A percentile compares a stretch with the other conserved stretches of the same genome.
These are phyloP conservation scores for Aspergillus sparsus DNA, from an alignment of 495 filamentous ascomycete genomes.

Conservation along the genomic window DNA sequence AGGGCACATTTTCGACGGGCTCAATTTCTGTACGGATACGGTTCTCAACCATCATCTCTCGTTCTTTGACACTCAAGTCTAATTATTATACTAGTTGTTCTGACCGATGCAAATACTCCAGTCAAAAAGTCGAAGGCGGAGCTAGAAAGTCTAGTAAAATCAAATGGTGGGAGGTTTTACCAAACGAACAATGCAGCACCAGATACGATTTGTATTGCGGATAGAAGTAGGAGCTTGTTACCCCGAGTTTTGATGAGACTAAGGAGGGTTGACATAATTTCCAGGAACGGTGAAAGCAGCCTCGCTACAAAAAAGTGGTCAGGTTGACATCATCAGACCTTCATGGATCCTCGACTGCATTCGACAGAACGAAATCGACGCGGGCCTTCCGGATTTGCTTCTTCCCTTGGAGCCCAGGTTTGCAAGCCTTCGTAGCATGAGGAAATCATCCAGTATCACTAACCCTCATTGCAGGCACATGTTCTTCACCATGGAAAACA, in stretches of 20 bases:
- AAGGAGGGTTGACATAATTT: constrained; percentile 18
- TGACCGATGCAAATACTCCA: constrained; percentile 60
- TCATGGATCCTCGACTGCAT: constrained; percentile 86
- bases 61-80: constrained; percentile 9
- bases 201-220: constrained; percentile 71
- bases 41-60: not conserved
- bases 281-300: constrained; percentile 79
- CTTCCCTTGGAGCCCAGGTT: constrained; percentile 72
- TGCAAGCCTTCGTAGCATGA: constrained; percentile 17
- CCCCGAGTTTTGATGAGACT: not conserved
- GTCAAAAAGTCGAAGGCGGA: constrained; percentile 74
- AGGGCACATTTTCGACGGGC: constrained; percentile 67
- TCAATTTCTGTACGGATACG: constrained; percentile 69
- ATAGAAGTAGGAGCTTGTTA: constrained; percentile 56
- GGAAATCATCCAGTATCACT: not conserved
- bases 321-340: constrained; percentile 71
- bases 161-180: constrained; percentile 79
- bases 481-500: constrained; percentile 53
- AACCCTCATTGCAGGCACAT: constrained; percentile 47
- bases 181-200: constrained; percentile 66
- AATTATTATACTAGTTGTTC: constrained; percentile 47
- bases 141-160: constrained; percentile 84
- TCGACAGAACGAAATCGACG: constrained; percentile 63
- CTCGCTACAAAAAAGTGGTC: constrained; percentile 69
- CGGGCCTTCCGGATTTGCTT: constrained; percentile 54